Base-by-base conservation (phyloP, 768 basidiomycete species). In the Boletus barrowsii region DNA sequence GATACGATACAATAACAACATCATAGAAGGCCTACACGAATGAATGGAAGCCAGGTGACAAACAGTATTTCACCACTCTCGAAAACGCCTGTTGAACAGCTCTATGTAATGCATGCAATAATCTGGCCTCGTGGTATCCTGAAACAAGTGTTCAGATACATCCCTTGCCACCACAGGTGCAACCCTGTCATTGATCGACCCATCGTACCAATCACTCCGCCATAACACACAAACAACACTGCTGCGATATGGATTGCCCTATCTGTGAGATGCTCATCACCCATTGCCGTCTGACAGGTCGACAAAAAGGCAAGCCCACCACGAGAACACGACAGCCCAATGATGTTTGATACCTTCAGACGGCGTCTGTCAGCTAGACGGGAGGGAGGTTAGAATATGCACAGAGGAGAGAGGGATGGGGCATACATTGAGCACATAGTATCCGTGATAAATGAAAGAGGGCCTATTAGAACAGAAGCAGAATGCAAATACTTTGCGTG, bases 221-320 rank as follows among this genome's bases (percentile, higher is more conserved):
- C 43, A 45, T 62, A 73, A 7, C 72, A 72, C 0, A 62, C 64
- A 32, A 65, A 54, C 44, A 74, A 55, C 72, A 79, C 49, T 0
- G 30, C 47, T 14, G 47, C 47, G 5, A 48, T 29, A 29, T 48
- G 47, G 5, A 48, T 37, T 1, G 26, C 47, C 36, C 29, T 36
- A 17, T 48, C 47, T 0, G 7, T 26, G 17, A 39, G 37, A 39
- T 7, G 14, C n/a, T 39, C 37, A 7, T 18, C n/a, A 39, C 37
- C 37, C 37, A 39, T 10, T 10, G 7, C 37, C 1, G 37, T 39
- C 37, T 39, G 5, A 39, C 37, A 26, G 5, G 37, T n/a, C 9
- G 42, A 43, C 0, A 43, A n/a, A n/a, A n/a, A 17, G 15, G 15
- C 42, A 5, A 43, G 42, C 14, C 42, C 42, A 43, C 42, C 26